Percentiles rank a stretch among this genome's conserved stretches.
Conservation (phyloP, 108 stramenopile species). For the Fragilariopsis cylindrus region DNA sequence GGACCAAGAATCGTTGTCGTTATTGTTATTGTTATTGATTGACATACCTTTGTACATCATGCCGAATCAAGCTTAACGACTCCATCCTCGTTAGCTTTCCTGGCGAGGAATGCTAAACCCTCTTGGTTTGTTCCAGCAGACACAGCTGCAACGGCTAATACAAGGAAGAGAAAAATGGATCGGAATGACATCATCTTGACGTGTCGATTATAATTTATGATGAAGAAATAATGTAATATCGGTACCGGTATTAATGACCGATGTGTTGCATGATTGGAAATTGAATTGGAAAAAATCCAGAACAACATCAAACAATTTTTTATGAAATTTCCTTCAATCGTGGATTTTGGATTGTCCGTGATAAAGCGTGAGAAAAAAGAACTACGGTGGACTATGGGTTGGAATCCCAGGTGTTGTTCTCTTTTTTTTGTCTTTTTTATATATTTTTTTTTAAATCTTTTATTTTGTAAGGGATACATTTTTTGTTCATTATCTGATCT, state of each 20-base stretch:
- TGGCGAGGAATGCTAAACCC: constrained; percentile 74
- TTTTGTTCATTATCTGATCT: too few species aligned
- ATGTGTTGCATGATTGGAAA: background rate
- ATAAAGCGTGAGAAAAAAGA: too few species aligned
- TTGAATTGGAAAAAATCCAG: too few species aligned
- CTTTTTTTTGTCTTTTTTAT: too few species aligned
- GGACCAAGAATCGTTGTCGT: background rate
- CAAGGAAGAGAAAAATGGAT: constrained; percentile 41
- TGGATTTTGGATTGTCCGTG: too few species aligned
- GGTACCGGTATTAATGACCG: background rate
- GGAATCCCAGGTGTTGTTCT: too few species aligned
- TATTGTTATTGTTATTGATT: background rate
- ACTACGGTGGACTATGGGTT: too few species aligned
- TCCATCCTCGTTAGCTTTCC: constrained; percentile 75
- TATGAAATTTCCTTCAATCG: too few species aligned
- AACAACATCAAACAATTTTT: too few species aligned
- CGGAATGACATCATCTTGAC: constrained; percentile 45
- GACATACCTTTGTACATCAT: constrained; percentile 75
- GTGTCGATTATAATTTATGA: background rate
- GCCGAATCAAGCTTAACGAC: constrained; percentile 60
- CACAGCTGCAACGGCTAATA: constrained; percentile 32
- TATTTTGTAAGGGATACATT: too few species aligned
- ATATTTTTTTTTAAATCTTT: too few species aligned
- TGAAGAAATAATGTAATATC: background rate
- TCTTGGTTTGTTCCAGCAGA: constrained; percentile 62